These are phyloP conservation scores for Mycena leptocephala DNA, from an alignment of 768 basidiomycete genomes.

Conservation along the genomic window DNA sequence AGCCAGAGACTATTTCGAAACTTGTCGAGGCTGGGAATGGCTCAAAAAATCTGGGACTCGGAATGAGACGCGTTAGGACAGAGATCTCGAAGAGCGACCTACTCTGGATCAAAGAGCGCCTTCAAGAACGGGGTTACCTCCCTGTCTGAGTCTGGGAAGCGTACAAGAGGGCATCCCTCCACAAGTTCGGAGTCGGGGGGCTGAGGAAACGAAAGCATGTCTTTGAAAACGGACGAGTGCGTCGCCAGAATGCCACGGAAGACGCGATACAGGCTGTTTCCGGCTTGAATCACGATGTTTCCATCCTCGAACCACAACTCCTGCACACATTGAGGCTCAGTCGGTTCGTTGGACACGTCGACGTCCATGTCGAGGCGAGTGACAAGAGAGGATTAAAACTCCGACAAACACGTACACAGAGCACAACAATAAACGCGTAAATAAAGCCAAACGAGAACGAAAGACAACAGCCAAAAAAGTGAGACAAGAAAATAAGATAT, in stretches of 20 bases:
- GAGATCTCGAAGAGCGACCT: not conserved
- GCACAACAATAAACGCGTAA: conserved; percentile 2
- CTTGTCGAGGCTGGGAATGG: not conserved
- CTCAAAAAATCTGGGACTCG: not conserved
- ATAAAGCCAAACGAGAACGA: not conserved
- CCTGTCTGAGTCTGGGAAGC: not conserved
- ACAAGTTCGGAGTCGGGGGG: not conserved
- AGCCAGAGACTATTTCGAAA: not conserved
- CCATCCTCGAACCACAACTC: conserved; percentile 46
- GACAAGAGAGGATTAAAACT: conserved; percentile 41
- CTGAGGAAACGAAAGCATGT: not conserved
- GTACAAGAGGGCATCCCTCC: conserved; percentile 4
- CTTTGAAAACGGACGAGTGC: not conserved
- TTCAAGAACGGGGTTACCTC: not conserved
- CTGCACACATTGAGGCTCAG: not conserved
- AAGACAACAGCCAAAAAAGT: not conserved
- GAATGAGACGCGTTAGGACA: not conserved
- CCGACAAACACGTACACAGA: conserved; percentile 7
- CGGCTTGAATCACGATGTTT: conserved; percentile 33
- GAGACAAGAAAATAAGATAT: not conserved
- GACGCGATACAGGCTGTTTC: conserved; percentile 18
- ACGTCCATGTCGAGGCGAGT: conserved; percentile 39
- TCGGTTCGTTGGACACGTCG: not conserved
- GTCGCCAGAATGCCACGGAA: not conserved
- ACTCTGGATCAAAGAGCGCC: not conserved